Percentiles rank a stretch among this genome's conserved stretches.
Evolutionary conservation across 352 stramenopile genomes (phyloP).

Genomic region (Paralagenidium karlingii): DNA sequence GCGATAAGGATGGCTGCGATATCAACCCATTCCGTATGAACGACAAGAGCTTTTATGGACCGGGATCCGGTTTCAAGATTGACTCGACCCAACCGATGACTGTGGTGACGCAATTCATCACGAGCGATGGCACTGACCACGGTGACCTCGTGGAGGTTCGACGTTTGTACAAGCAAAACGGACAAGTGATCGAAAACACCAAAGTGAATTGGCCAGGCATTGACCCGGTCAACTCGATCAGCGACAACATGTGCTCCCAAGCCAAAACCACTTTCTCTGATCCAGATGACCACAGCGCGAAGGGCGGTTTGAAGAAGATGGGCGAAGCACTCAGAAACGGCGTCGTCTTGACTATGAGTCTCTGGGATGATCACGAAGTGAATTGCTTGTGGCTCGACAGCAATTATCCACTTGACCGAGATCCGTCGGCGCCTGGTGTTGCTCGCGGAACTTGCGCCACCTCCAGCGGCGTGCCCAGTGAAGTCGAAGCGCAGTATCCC

Average conservation of each 20-base stretch:
- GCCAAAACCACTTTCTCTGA: conserved; percentile 39
- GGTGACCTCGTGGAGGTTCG: conserved; percentile 1
- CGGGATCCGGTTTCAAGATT: neutral
- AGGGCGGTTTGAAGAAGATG: conserved; percentile 42
- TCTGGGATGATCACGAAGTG: conserved; percentile 54
- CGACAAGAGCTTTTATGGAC: conserved; percentile 1
- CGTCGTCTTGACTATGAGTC: conserved; percentile 55
- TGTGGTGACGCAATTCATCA: conserved; percentile 5
- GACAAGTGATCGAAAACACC: neutral
- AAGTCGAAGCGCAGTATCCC: conserved; percentile 29
- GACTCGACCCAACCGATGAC: neutral
- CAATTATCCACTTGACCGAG: conserved; percentile 26
- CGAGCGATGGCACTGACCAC: neutral
- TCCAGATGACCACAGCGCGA: conserved; percentile 25
- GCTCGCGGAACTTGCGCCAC: conserved; percentile 37
- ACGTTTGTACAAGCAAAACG: conserved; percentile 1
- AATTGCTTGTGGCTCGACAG: conserved; percentile 66
- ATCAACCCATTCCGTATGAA: conserved; percentile 1
- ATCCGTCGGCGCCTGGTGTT: conserved; percentile 26
- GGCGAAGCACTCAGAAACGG: conserved; percentile 37
- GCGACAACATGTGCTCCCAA: conserved; percentile 25
- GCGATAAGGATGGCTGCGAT: conserved; percentile 11
- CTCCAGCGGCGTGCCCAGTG: conserved; percentile 23
- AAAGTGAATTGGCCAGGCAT: neutral
- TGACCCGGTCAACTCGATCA: conserved; percentile 12